A percentile compares a stretch with the other conserved stretches of the same genome.
Evolutionary conservation across 345 rosid genomes (phyloP).

Genomic region (Clausena lansium): DNA sequence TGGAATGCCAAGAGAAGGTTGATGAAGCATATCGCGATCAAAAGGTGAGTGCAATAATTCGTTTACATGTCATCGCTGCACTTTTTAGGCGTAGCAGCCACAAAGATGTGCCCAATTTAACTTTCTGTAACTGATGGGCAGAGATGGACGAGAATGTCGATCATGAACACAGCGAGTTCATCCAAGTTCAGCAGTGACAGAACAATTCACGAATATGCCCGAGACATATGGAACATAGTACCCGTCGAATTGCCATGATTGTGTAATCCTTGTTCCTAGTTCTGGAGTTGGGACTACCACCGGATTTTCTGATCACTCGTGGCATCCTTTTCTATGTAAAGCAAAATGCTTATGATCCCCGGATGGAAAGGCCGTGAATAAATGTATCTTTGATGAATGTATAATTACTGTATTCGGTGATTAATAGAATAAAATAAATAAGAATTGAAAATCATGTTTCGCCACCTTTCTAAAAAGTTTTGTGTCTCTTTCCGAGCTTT

Average conservation of each 20-base stretch:
- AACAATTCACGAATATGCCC: constrained; percentile 74
- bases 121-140: constrained; percentile 25
- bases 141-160: constrained; percentile 83
- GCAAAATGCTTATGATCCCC: neutral
- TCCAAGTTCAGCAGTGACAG: constrained; percentile 89
- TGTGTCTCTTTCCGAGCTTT: neutral
- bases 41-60: constrained; percentile 35
- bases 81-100: no score
- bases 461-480: no score
- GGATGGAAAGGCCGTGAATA: neutral
- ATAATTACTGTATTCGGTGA: no score
- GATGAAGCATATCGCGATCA: constrained; percentile 69
- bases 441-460: neutral
- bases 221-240: constrained; percentile 67
- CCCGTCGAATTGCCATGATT: constrained; percentile 45
- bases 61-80: no score
- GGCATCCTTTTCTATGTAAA: neutral
- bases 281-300: neutral
- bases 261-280: neutral
- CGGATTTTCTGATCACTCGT: neutral
- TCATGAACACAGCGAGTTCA: constrained; percentile 79
- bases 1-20: constrained; percentile 75
- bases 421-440: neutral
- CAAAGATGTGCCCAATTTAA: neutral
- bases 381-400: neutral